Evolutionary conservation across 2,329 filamentous ascomycete species (phyloP), one percentile per base, ranked within the genome.

Genomic region (Aureobasidium pullulans): DNA sequence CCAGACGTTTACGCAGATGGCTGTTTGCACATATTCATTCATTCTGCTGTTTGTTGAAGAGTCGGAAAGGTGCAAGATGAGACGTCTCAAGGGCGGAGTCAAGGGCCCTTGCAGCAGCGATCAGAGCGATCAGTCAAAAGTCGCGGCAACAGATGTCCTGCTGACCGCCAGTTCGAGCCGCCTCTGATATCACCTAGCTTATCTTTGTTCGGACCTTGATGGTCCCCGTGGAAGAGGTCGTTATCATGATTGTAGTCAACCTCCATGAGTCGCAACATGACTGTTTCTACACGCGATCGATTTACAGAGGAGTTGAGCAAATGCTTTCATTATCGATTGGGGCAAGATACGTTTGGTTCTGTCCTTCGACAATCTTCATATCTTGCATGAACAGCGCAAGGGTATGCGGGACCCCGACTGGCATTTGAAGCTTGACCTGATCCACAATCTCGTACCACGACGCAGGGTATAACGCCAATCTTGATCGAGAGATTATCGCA

Each of bases 121-220:
- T 54, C 37, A 42, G 37, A 53, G 19, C 39, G 31, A 56, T 23
- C 31, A 31, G 49, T 16, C 52, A 56, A 56, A 43, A 32, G 15
- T 42, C 31, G 37, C 40, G 46, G 52, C 16, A 46, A 16, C n/a
- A 28, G 29, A 36, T 56, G 39, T 46, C 40, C 52, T 32, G 39
- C 52, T 56, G 52, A 56, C 52, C 52, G 52, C 52, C 36, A 34
- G 2, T 44, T 56, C 32, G 39, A 46, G 52, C 52, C 52, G 52
- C 52, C 37, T 28, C 37, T 42, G 50, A 19, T 29, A 34, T 54
- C 39, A 31, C 29, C 8, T 39, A 43, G 50, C 39, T 40, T 31
- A 29, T 29, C 15, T n/a, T 5, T 32, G 23, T 34, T 8, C 19
- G 23, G 9, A 42, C 39, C 10, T n/a, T 6, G 19, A 31, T 5